A percentile compares a stretch with the other conserved stretches of the same genome.
These are phyloP conservation scores for Schizonepeta tenuifolia DNA, from an alignment of 257 asterid species.

Conservation along the genomic window DNA sequence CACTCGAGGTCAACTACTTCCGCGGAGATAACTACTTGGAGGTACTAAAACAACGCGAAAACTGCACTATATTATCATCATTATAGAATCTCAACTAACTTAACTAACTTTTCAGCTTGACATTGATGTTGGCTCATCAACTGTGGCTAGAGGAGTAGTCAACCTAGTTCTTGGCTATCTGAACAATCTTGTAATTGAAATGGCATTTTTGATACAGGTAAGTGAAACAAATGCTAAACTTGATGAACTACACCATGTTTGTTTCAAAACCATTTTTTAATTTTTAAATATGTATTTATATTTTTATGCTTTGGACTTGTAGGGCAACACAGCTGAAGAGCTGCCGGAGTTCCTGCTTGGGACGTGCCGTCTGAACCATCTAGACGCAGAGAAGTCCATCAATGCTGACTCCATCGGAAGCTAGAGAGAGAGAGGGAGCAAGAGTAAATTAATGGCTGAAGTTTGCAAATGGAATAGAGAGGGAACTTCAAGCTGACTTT, in stretches of 20 bases:
- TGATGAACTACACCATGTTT: not conserved
- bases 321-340: slow-evolving; percentile 70
- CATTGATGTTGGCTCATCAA: slow-evolving; percentile 70
- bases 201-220: slow-evolving; percentile 76
- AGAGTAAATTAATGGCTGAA: not conserved
- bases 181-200: slow-evolving; percentile 67
- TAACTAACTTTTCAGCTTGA: slow-evolving; percentile 48
- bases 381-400: slow-evolving; percentile 60
- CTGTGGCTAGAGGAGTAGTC: slow-evolving; percentile 69
- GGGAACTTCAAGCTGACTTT: slow-evolving; percentile 7
- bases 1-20: slow-evolving; percentile 78
- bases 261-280: not conserved
- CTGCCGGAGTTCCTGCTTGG: slow-evolving; percentile 78
- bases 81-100: not conserved
- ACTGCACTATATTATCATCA: not conserved
- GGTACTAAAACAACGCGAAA: slow-evolving; percentile 46
- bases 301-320: slow-evolving; percentile 11
- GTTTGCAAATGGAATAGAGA: slow-evolving; percentile 23
- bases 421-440: slow-evolving; percentile 16
- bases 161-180: slow-evolving; percentile 70
- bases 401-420: slow-evolving; percentile 45
- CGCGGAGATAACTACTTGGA: slow-evolving; percentile 96
- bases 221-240: not conserved
- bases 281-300: too few relatives aligned
- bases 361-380: slow-evolving; percentile 70